Base-by-base conservation (phyloP, 345 rosid genomes). In the Eucalyptus pauciflora region DNA sequence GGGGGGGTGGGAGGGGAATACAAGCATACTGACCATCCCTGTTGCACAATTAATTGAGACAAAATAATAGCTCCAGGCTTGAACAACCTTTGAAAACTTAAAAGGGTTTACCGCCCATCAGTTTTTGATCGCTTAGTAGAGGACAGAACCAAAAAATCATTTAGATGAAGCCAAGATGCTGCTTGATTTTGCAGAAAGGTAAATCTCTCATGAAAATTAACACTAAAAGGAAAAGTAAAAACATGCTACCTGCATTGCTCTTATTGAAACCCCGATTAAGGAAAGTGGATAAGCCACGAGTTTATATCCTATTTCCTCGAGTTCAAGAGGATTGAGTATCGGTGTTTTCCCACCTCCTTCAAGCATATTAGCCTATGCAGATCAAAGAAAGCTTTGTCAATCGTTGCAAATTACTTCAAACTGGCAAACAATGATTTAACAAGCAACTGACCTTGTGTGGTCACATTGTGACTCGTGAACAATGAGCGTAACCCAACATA, bases 321-420 rank as follows among this genome's bases (percentile, higher is more conserved):
- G 95, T 90, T 97, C 98, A 86, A 95, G 90, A 10, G 97, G 97
- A 93, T 91, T 93, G 27, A 95, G 91, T 45, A 96, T 95, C 12
- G 98, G 98, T 46, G 94, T 88, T 91, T 96, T 97, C 22, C 99
- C 99, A 58, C 99, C 98, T 88, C 95, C 98, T 95, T 97, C 99
- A 89, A 95, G 97, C 97, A 96, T 94, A 92, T 94, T 95, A 91
- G 96, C 98, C 98, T 97, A 90, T 88, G 87, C 27, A 51, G 56
- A 50, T 60, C 86, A 48, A 71, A 27, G 89, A 90, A 62, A 45
- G 76, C 56, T 81, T 24, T 22, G 91, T 89, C 90, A 92, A 88
- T 87, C 87, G n/a, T 43, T 50, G 50, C 79, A 51, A 86, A 76
- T 76, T 22, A 76, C 85, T 20, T 41, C 29, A 7, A 41, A 87